These are phyloP conservation scores for Colletotrichum siamense DNA, from an alignment of 2,329 filamentous ascomycete genomes.

Conservation along the genomic window DNA sequence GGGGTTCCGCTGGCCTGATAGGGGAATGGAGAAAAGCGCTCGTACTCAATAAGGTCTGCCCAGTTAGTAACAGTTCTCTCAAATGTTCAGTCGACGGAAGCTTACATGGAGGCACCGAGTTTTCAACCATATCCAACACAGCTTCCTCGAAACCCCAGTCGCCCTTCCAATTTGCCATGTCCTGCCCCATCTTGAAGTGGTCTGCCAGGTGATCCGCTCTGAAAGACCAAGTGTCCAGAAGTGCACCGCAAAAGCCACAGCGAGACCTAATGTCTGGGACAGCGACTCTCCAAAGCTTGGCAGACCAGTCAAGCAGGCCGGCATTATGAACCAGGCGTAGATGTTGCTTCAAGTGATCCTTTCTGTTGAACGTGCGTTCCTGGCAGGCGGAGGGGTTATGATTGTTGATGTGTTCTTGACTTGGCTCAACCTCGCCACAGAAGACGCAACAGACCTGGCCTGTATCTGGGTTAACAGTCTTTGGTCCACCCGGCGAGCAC, in stretches of 20 bases:
- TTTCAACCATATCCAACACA: conserved; percentile 39
- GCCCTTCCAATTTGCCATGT: conserved; percentile 44
- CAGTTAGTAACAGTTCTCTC: neutral
- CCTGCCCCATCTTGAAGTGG: conserved; percentile 42
- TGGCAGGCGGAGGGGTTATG: conserved; percentile 51
- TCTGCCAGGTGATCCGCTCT: conserved; percentile 41
- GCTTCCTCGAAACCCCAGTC: conserved; percentile 42
- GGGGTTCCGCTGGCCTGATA: conserved; percentile 9
- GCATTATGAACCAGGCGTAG: conserved; percentile 24
- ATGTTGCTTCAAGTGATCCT: conserved; percentile 50
- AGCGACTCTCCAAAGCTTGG: neutral
- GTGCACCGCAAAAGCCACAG: conserved; percentile 42
- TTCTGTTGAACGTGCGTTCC: conserved; percentile 50
- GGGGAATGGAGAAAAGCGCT: conserved; percentile 12
- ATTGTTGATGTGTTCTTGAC: conserved; percentile 34
- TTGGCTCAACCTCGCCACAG: conserved; percentile 37
- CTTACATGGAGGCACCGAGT: conserved; percentile 39
- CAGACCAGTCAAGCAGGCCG: neutral
- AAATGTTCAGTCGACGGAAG: too few species aligned
- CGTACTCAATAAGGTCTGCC: conserved; percentile 11
- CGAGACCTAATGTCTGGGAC: conserved; percentile 25
- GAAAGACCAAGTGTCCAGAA: conserved; percentile 36
- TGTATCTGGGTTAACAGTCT: conserved; percentile 37
- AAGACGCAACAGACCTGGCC: conserved; percentile 37
- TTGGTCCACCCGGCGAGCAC: conserved; percentile 29